phyloP scores from a whole-genome alignment of 192 early-diverging fungal species.

The Linnemannia schmuckeri region DNA sequence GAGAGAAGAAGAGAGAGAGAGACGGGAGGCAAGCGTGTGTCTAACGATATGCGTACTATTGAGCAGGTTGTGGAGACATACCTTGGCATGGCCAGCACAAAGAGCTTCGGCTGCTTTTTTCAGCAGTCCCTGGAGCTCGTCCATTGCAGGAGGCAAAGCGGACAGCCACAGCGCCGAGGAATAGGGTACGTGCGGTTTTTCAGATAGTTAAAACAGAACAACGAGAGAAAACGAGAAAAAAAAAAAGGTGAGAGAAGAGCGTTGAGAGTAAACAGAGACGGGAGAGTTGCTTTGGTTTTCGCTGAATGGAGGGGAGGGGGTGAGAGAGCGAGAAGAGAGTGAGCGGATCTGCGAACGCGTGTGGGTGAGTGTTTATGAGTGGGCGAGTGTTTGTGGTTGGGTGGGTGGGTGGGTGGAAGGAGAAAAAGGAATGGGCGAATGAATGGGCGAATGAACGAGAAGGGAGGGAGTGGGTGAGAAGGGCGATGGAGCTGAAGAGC shows the following conservation, averaged over 20 bases:
- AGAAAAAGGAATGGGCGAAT: not conserved
- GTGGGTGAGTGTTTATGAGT: no score
- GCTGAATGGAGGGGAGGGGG: not conserved
- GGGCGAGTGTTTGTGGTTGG: no score
- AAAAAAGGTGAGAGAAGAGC: not conserved
- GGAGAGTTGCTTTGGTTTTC: not conserved
- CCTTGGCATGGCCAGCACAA: conserved; percentile 57
- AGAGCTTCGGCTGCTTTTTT: conserved; percentile 46
- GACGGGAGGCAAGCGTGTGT: not conserved
- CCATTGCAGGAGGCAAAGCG: conserved; percentile 37
- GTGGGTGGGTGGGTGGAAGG: not conserved
- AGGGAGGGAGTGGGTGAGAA: not conserved
- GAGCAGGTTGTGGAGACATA: conserved; percentile 1
- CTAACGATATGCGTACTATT: not conserved
- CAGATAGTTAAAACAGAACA: not conserved
- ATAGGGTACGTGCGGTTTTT: not conserved
- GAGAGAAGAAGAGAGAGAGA: not conserved
- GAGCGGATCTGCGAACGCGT: not conserved
- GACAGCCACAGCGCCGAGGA: not conserved
- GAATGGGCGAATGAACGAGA: not conserved
- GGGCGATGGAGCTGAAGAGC: conserved; percentile 1
- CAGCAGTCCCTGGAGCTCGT: conserved; percentile 42
- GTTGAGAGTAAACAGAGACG: not conserved
- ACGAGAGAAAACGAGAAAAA: not conserved
- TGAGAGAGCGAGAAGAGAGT: not conserved